Evolutionary conservation across 225 moss, liverwort and hornwort genomes (phyloP).

Genomic region (Marchantia polymorpha): DNA sequence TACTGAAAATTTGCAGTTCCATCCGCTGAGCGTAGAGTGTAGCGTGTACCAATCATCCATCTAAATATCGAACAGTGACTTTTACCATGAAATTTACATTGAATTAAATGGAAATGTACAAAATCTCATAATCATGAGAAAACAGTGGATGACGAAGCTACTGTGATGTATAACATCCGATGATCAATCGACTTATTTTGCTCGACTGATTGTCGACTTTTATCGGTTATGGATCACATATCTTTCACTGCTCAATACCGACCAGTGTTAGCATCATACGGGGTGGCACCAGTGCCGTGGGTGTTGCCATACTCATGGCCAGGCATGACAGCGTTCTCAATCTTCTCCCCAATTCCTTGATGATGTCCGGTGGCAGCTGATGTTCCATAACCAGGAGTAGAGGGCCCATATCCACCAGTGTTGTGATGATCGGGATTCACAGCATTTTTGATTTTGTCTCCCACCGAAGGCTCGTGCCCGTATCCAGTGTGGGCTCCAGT

Average conservation of each 20-base stretch:
- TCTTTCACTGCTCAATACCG: background rate
- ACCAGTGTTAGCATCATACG: background rate
- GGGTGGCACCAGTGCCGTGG: background rate
- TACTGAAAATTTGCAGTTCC: no score
- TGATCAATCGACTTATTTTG: no score
- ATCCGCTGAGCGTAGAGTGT: no score
- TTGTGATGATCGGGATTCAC: background rate
- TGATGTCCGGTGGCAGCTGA: background rate
- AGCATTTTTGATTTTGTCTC: background rate
- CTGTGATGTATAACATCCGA: background rate
- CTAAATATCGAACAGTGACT: background rate
- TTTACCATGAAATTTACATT: background rate
- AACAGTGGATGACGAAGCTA: background rate
- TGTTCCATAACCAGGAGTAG: no score
- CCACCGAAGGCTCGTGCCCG: background rate
- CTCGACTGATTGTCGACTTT: no score
- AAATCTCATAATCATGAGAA: background rate
- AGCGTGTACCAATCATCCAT: no score
- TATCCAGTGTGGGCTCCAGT: constrained; percentile 2
- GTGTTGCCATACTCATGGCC: background rate
- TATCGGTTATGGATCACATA: no score
- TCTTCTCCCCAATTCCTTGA: background rate
- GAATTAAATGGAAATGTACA: background rate
- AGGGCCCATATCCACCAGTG: background rate
- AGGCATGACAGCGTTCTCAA: background rate